Base-by-base conservation (phyloP, 805 yeast genomes). In the Yarrowia keelungensis region DNA sequence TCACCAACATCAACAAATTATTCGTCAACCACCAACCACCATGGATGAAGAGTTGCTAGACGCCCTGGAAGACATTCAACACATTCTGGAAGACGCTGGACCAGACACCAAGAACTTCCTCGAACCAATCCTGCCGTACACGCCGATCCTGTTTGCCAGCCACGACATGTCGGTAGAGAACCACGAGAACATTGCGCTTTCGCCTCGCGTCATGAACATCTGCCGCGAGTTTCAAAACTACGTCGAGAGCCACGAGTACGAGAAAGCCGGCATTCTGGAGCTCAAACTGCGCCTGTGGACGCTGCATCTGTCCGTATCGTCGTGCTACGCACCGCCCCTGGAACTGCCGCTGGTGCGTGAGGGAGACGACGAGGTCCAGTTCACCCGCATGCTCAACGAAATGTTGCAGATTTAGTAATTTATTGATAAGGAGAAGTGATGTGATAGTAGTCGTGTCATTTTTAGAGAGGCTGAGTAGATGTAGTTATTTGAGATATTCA, bases 241-340 rank as follows among this genome's bases (percentile, higher is more conserved):
- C 38, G 43, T 53, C 16, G 58, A 53, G 43, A 14, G 15, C 14
- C 43, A 38, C 15, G 58, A 53, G 43, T 53, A 36, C 16, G 43
- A 53, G n/a, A 53, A 53, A 15, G 58, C 58, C 11, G 58, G 58
- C 11, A 53, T 53, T 53, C 15, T 53, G 12, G 58, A 53, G 43
- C 43, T 53, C 43, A 53, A 53, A 16, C 32, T 53, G 58, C 26
- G 58, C 9, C 12, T 53, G 43, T 53, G 58, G 58, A 53, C 43
- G 14, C 43, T 53, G 7, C 58, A 53, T 38, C 12, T 53, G 32
- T 51, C 58, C 7, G 58, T 36, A 19, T 19, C 19, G 35, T 16
- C 43, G 2, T 16, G 32, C 14, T 36, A 16, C 12, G 58, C 43
- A 3, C 58, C 58, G 11, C 26, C 16, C 0, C 14, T 53, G 16